phyloP scores from a whole-genome alignment of 495 filamentous ascomycete species.

The Penicillium paxilli region DNA sequence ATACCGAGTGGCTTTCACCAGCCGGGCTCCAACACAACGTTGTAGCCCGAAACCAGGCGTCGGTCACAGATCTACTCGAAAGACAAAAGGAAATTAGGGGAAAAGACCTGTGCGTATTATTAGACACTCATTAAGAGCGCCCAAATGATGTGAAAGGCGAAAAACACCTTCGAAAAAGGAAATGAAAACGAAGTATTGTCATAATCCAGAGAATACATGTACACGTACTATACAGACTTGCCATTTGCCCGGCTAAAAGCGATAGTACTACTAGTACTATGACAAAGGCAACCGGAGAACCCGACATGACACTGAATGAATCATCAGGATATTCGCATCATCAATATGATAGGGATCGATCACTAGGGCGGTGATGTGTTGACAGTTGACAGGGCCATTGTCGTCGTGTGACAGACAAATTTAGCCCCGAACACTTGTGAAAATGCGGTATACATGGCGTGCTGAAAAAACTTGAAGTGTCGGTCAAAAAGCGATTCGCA shows the following conservation, averaged over 20 bases:
- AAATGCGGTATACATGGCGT: neutral
- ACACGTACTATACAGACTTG: constrained; percentile 4
- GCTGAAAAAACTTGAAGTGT: too few relatives aligned
- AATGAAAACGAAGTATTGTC: constrained; percentile 1
- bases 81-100: neutral
- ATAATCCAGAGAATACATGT: constrained; percentile 7
- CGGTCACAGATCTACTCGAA: neutral
- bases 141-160: neutral
- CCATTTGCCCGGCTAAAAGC: neutral
- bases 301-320: constrained; percentile 3
- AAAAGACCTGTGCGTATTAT: neutral
- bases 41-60: neutral
- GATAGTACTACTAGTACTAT: too few relatives aligned
- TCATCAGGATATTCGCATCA: neutral
- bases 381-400: constrained; percentile 16
- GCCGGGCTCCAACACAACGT: neutral
- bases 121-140: neutral
- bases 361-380: constrained; percentile 20
- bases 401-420: constrained; percentile 31
- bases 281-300: constrained; percentile 8
- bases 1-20: neutral
- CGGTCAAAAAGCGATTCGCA: neutral
- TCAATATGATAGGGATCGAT: constrained; percentile 3
- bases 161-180: neutral
- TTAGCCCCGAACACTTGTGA: neutral